phyloP scores from a whole-genome alignment of 176 grass and related monocot genomes.

The Oryza brachyantha region DNA sequence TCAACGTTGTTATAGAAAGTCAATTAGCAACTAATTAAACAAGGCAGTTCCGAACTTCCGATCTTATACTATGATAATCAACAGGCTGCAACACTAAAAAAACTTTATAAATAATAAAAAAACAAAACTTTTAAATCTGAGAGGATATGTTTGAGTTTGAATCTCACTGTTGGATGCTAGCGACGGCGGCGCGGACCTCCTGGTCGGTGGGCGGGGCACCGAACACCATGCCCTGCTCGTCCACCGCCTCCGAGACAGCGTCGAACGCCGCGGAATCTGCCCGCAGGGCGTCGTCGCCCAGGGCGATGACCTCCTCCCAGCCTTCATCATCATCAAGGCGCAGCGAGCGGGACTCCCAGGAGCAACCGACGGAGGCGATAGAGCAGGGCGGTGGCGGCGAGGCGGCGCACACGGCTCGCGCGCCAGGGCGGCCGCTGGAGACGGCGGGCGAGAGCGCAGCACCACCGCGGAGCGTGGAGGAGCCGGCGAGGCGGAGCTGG shows the following conservation, averaged over 20 bases:
- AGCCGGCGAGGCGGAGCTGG: constrained; percentile 38
- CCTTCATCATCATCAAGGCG: constrained; percentile 29
- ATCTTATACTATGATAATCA: constrained; percentile 8
- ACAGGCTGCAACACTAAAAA: neutral
- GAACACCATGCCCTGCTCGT: constrained; percentile 29
- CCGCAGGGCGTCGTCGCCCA: neutral
- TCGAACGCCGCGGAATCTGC: neutral
- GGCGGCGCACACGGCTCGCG: constrained; percentile 14
- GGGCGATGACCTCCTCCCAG: constrained; percentile 40
- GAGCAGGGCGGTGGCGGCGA: constrained; percentile 28
- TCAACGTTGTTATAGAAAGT: neutral
- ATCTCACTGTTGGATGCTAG: constrained; percentile 69
- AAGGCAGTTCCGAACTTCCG: neutral
- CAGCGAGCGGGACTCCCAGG: constrained; percentile 25
- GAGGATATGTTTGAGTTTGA: neutral
- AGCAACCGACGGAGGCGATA: neutral
- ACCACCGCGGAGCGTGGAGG: neutral
- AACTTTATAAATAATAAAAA: neutral
- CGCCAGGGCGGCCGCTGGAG: neutral
- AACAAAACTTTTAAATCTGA: neutral
- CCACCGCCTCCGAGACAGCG: neutral
- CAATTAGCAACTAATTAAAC: neutral
- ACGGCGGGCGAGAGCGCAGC: neutral
- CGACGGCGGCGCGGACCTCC: constrained; percentile 67
- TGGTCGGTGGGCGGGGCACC: constrained; percentile 49